Evolutionary conservation across 2,329 filamentous ascomycete species (phyloP), one percentile per base, ranked within the genome.

Genomic region (Calonectria pseudoturangicola): DNA sequence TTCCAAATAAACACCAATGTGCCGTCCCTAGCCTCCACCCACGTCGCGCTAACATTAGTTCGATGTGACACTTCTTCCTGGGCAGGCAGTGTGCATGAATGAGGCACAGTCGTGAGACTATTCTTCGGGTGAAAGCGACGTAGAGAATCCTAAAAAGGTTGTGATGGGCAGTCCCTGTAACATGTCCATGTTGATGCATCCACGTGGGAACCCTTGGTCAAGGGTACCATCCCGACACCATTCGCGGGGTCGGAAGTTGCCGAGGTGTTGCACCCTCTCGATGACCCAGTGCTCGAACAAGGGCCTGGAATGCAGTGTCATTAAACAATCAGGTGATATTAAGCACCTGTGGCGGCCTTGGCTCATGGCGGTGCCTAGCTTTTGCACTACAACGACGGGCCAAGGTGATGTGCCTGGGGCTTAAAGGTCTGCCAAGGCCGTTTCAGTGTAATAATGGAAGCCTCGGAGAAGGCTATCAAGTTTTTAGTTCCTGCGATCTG

Each of bases 371-470:
- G 45, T 13, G 45, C n/a, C 9, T 36, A 36, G 33, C 33, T 36
- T 36, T 41, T 27, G 15, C n/a, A 6, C 33, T 12, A 60, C 25
- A 21, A 12, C 3, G n/a, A 10, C 45, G n/a, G 25, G 7, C 45
- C 45, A 48, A 7, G n/a, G 13, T 48, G 8, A n/a, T 25, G 45
- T 25, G 45, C 12, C 25, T 48, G n/a, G n/a, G 45, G n/a, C n/a
- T 48, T 25, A 25, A 58, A 58, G 21, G 6, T 33, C 36, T 18
- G 21, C 13, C n/a, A 39, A 36, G 13, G 33, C 8, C 15, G 54
- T 60, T 60, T 60, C 54, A 41, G 21, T 36, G 21, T 36, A 9
- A 25, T 16, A 9, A 60, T 60, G 54, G 33, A 60, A 41, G 54
- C 54, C 13, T 60, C 54, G 54, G 54, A 60, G 54, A 60, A 60